Base-by-base conservation (phyloP, 345 rosid species). In the Boechera divaricarpa region DNA sequence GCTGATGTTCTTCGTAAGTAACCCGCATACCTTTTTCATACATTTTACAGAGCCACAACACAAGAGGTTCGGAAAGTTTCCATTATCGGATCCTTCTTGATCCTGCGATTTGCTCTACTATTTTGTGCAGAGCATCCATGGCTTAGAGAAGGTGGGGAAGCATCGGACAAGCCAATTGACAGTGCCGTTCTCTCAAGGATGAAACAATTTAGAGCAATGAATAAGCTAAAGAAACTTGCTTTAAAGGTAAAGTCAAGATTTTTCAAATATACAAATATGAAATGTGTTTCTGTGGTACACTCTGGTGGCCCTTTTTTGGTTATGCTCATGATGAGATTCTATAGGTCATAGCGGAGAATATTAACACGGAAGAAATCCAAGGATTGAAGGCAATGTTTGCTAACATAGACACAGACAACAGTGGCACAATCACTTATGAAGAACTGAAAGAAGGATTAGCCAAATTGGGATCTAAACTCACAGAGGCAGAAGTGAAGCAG, bases 171-270 rank as follows among this genome's bases (percentile, higher is more conserved):
- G 85, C 97, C 92, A 29, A 85, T 95, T 72, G 98, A 91, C 51
- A 89, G 80, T 79, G 99, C 98, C 12, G 99, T 92, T 39, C 91
- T 92, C 49, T 86, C 90, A 28, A 88, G 98, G 79, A 87, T 95
- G 99, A 95, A 94, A 86, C 98, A 92, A 69, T 94, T 94, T 81
- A 85, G 96, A 80, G 91, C 88, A 41, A 92, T 94, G 98, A 92
- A 94, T 88, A 90, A 94, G 83, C 84, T 94, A 41, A 92, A 90
- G 89, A 90, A 91, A 82, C 97, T 94, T 62, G 98, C 98, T 33
- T 58, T 92, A 69, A 92, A 94, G 95, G 97, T 88, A 76, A 73
- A 29, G n/a, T 53, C 38, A 15, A 31, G 15, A 44, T 13, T 33
- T 33, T 67, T 24, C 41, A 10, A 10, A 41, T 41, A 10, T 10